Percentiles rank a stretch among this genome's conserved stretches.
phyloP scores from a whole-genome alignment of 257 asterid genomes.

The Lycium ferocissimum region DNA sequence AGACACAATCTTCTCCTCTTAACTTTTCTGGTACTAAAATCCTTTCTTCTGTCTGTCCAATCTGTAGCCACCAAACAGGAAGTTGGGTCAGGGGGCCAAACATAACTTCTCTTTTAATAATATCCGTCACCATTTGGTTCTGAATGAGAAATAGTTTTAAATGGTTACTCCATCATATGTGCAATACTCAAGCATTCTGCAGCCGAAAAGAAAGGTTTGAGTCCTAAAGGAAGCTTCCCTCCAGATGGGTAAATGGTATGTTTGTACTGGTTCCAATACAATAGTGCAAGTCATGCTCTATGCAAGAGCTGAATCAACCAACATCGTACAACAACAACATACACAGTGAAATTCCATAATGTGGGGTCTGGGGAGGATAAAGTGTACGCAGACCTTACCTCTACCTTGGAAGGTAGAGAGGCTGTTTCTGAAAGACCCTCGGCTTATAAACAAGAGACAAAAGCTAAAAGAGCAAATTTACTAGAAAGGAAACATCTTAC shows the following conservation, averaged over 20 bases:
- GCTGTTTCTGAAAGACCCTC: no score
- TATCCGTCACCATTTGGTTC: not conserved
- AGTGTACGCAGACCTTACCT: no score
- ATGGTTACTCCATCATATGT: not conserved
- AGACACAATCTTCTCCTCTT: not conserved
- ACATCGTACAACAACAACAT: not conserved
- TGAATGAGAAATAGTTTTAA: not conserved
- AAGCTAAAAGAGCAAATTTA: constrained; percentile 2
- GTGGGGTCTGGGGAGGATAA: no score
- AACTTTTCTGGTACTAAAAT: not conserved
- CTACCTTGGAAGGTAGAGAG: no score
- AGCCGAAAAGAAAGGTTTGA: not conserved
- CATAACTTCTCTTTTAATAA: not conserved
- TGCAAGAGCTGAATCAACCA: constrained; percentile 23
- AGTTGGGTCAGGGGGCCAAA: not conserved
- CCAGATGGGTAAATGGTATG: not conserved
- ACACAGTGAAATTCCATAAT: no score
- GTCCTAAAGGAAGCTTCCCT: not conserved
- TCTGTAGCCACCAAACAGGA: constrained; percentile 5
- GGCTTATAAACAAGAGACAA: not conserved
- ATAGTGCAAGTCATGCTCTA: not conserved
- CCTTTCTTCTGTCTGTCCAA: not conserved
- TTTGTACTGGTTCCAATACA: not conserved
- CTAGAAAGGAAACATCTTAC: constrained; percentile 41
- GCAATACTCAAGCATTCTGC: not conserved